A percentile compares a stretch with the other conserved stretches of the same genome.
phyloP scores from a whole-genome alignment of 768 basidiomycete genomes.

The Scleroderma bovista region DNA sequence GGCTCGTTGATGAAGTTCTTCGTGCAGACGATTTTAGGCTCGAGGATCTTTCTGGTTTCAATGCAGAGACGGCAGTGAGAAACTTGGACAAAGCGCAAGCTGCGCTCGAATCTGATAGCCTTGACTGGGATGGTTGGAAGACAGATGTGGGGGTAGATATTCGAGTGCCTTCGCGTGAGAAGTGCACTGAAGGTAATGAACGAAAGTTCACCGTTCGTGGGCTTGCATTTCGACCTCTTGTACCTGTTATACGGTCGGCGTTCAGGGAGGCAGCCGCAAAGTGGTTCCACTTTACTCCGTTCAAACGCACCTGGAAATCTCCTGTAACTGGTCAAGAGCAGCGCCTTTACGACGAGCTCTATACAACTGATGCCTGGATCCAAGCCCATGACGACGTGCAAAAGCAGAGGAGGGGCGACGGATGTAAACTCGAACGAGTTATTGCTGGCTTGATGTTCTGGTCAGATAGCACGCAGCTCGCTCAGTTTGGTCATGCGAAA shows the following conservation, averaged over 20 bases:
- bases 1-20: neutral
- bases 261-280: slow-evolving; percentile 11
- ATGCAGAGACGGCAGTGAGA: neutral
- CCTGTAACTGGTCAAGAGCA: slow-evolving; percentile 6
- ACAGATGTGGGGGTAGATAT: neutral
- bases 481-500: slow-evolving; percentile 28
- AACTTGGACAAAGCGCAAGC: neutral
- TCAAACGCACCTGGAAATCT: slow-evolving; percentile 17
- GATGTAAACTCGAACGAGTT: slow-evolving; percentile 9
- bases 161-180: neutral
- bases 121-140: neutral
- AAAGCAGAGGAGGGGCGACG: slow-evolving; percentile 15
- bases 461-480: neutral
- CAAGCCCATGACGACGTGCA: slow-evolving; percentile 27
- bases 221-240: slow-evolving; percentile 19
- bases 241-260: slow-evolving; percentile 15
- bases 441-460: slow-evolving; percentile 4
- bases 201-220: slow-evolving; percentile 17
- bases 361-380: slow-evolving; percentile 28
- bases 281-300: slow-evolving; percentile 26
- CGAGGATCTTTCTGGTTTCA: neutral
- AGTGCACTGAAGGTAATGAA: neutral
- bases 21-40: neutral
- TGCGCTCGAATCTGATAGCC: neutral
- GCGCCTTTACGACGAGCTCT: slow-evolving; percentile 22